Conservation (phyloP, 2,329 filamentous ascomycete genomes). For the Ophiostoma sp. region DNA sequence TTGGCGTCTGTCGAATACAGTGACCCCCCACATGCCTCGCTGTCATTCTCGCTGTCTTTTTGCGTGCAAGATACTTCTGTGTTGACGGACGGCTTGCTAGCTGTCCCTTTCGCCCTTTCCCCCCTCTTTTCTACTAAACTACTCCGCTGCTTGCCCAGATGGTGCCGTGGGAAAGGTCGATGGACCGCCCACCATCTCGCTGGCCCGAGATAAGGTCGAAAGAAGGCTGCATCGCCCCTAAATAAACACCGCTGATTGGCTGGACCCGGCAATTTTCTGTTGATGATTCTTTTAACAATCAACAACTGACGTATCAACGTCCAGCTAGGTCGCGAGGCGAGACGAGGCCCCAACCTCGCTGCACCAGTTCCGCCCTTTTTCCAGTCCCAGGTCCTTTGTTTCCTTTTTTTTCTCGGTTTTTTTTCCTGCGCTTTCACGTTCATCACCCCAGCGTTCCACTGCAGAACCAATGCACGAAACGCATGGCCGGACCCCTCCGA, state of each 20-base stretch:
- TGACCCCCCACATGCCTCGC: constrained; percentile 22
- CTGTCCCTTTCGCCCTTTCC: not conserved
- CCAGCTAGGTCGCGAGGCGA: constrained; percentile 8
- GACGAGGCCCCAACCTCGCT: not conserved
- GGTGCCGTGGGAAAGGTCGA: constrained; percentile 7
- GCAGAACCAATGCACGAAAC: constrained; percentile 22
- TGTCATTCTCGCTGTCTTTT: constrained; percentile 29
- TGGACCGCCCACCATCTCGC: constrained; percentile 34
- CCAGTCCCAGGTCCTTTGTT: not conserved
- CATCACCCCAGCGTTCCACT: constrained; percentile 14
- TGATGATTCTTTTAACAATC: constrained; percentile 39
- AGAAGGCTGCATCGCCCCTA: constrained; percentile 30
- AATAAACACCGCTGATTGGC: constrained; percentile 42
- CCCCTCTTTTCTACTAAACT: not conserved
- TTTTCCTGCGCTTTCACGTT: not conserved
- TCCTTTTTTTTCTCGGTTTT: not conserved
- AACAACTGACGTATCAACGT: constrained; percentile 25
- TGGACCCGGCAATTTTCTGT: constrained; percentile 41
- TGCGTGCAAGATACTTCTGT: constrained; percentile 8
- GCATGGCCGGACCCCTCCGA: constrained; percentile 10
- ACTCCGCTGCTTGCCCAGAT: not conserved
- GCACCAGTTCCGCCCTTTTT: constrained; percentile 28
- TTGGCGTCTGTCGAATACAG: not conserved
- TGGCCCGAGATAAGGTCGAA: constrained; percentile 46
- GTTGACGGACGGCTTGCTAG: not conserved